Conservation (phyloP, 768 basidiomycete genomes). For the Dioszegia aurantiaca region DNA sequence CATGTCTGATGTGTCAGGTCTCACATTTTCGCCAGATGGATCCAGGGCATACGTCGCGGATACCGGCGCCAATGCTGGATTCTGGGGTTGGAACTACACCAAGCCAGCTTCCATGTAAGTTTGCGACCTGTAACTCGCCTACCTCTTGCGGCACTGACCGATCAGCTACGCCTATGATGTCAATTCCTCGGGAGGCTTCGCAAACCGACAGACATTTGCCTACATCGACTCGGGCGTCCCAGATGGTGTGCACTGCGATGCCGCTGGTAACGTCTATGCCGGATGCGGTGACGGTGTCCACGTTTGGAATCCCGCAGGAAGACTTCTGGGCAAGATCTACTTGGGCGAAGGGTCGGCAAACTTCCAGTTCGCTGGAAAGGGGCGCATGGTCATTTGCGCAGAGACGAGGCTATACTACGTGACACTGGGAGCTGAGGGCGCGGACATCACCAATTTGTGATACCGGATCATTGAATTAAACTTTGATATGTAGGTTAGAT, state of each 20-base stretch:
- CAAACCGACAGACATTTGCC: constrained; percentile 40
- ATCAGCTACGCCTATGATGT: constrained; percentile 48
- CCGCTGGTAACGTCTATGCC: constrained; percentile 45
- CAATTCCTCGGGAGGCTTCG: constrained; percentile 35
- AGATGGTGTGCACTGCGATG: constrained; percentile 46
- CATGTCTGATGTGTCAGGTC: constrained; percentile 50
- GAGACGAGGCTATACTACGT: constrained; percentile 44
- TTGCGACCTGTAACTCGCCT: background rate
- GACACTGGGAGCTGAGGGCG: constrained; percentile 31
- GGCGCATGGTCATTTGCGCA: constrained; percentile 45
- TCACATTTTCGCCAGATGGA: constrained; percentile 69
- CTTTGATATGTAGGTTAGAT: too few relatives aligned
- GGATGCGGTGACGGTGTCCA: constrained; percentile 45
- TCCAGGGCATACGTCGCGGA: constrained; percentile 62
- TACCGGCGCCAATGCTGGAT: constrained; percentile 39
- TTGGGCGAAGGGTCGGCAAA: constrained; percentile 38
- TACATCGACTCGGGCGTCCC: constrained; percentile 34
- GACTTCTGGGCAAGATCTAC: constrained; percentile 49
- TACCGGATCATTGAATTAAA: too few relatives aligned
- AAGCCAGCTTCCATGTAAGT: constrained; percentile 67
- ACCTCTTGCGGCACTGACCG: background rate
- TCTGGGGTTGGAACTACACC: constrained; percentile 52
- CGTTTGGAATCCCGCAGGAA: constrained; percentile 43
- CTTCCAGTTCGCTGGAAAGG: constrained; percentile 46
- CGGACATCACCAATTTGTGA: constrained; percentile 28